Conservation (phyloP, 2,329 filamentous ascomycete genomes). For the Cercospora beticola region DNA sequence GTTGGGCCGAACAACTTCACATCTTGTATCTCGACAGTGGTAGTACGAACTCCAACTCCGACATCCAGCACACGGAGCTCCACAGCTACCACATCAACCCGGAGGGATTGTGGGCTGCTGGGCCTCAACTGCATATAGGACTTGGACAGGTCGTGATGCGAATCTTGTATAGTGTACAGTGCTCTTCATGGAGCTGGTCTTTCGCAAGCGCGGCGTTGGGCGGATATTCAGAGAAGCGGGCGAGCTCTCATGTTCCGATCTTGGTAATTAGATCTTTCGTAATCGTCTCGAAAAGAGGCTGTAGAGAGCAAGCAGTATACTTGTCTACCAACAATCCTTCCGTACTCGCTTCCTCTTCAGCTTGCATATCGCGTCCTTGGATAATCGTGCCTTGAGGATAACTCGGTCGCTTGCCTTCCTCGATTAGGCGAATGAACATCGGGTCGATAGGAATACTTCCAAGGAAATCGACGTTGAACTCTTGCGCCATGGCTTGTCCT, state of each 20-base stretch:
- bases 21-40: constrained; percentile 1
- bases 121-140: background rate
- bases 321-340: constrained; percentile 63
- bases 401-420: constrained; percentile 65
- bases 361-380: constrained; percentile 53
- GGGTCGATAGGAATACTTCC: constrained; percentile 90
- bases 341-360: constrained; percentile 21
- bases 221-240: background rate
- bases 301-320: constrained; percentile 70
- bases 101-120: background rate
- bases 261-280: constrained; percentile 37
- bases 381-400: constrained; percentile 69
- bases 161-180: constrained; percentile 4
- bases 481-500: constrained; percentile 81
- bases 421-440: constrained; percentile 83
- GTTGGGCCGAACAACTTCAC: constrained; percentile 8
- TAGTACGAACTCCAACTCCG: background rate
- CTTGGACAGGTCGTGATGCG: background rate
- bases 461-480: constrained; percentile 80
- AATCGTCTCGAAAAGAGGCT: constrained; percentile 66
- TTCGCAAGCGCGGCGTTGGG: background rate
- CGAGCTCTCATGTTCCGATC: constrained; percentile 24
- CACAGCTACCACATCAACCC: background rate
- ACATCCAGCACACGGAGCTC: background rate
- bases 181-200: background rate